A percentile compares a stretch with the other conserved stretches of the same genome.
Evolutionary conservation across 2,329 filamentous ascomycete genomes (phyloP).

Genomic region (Neonectria magnoliae): DNA sequence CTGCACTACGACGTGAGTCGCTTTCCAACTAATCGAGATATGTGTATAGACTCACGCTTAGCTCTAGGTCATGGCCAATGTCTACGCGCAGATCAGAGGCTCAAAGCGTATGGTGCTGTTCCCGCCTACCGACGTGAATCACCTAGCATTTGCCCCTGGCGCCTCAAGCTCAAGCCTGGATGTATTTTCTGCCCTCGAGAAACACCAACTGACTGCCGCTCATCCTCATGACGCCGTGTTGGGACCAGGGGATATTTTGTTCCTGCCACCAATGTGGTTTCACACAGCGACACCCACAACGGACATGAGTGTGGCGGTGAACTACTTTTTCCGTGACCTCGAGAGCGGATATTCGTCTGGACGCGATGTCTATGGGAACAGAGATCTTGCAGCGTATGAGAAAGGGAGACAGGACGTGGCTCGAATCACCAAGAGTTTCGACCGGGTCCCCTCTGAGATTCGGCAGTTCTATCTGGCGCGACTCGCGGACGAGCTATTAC

Average conservation of each 20-base stretch:
- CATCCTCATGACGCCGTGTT: conserved; percentile 75
- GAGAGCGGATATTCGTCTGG: conserved; percentile 75
- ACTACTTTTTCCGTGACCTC: conserved; percentile 85
- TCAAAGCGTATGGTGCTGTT: conserved; percentile 80
- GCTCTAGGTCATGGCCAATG: conserved; percentile 81
- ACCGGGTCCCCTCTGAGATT: conserved; percentile 71
- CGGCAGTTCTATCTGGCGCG: conserved; percentile 80
- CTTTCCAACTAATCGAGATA: not conserved
- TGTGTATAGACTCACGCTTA: not conserved
- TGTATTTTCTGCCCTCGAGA: conserved; percentile 66
- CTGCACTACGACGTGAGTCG: conserved; percentile 81
- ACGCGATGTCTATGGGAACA: conserved; percentile 87
- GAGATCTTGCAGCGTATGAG: conserved; percentile 86
- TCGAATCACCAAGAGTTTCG: conserved; percentile 72
- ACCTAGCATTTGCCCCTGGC: conserved; percentile 77
- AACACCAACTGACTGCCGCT: conserved; percentile 55
- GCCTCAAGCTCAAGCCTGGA: conserved; percentile 83
- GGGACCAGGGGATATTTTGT: conserved; percentile 78
- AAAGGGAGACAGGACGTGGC: conserved; percentile 78
- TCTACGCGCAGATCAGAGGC: conserved; percentile 82
- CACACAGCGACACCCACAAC: conserved; percentile 75
- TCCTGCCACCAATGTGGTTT: conserved; percentile 84
- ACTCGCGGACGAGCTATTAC: conserved; percentile 72
- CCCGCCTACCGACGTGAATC: conserved; percentile 77
- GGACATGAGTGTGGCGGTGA: conserved; percentile 79